Evolutionary conservation across 441 rosid species (phyloP), one percentile per base, ranked within the genome.

Genomic region (Erodium trifolium): DNA sequence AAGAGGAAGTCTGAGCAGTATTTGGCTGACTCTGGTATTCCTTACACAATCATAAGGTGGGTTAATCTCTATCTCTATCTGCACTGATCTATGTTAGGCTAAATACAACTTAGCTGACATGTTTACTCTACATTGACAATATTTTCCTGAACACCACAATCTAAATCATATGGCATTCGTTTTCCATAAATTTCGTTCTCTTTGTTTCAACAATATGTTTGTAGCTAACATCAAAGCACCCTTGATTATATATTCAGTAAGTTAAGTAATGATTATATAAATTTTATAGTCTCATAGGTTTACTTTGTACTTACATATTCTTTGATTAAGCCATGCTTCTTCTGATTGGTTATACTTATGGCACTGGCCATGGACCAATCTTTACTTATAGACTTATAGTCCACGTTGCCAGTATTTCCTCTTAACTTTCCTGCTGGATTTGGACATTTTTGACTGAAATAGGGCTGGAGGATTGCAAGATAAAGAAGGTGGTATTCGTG

Each of bases 401-500:
- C 27, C 12, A 67, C 19, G 13, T 72, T 70, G 65, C 45, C 14
- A 65, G 31, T 66, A 43, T 72, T 34, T 66, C 29, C 16, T 34
- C 7, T 65, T 65, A 63, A 63, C 67, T 68, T 57, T 65, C 35
- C 4, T 77, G 62, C n/a, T 16, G 72, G 49, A 49, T 71, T 31
- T 37, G 41, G 41, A 6, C 8, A 6, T 37, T 37, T 37, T 3
- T 37, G 75, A 76, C 67, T 80, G 72, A 75, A 67, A 19, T 76
- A 93, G 99, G 86, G 97, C 99, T 73, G 97, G 99, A 72, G 97
- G 99, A 66, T 87, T 93, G 84, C 86, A 87, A 74, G 99, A 93
- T 70, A 89, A 77, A 79, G 97, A 84, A 68, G 97, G 96, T 8
- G 96, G 96, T 65, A 55, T 78, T 73, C 83, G 95, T 49, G 99